phyloP scores from a whole-genome alignment of 495 filamentous ascomycete species.

The Penicillium daleae region DNA sequence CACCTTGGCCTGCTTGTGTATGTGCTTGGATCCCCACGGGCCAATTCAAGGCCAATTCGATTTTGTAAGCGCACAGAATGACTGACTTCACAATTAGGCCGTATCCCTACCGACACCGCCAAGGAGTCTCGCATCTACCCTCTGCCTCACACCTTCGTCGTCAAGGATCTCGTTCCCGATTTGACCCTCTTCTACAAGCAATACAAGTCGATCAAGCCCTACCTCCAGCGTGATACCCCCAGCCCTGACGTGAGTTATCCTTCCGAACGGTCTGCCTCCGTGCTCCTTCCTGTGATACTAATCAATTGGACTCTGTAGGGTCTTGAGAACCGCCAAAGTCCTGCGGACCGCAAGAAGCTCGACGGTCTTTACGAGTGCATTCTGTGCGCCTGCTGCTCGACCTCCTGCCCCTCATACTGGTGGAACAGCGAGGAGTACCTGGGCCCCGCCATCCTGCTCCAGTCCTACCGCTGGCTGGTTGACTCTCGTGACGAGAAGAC shows the following conservation, averaged over 20 bases:
- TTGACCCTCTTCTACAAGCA: conserved; percentile 99
- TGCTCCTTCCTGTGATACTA: not conserved
- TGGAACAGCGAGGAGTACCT: conserved; percentile 99
- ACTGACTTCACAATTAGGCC: conserved; percentile 59
- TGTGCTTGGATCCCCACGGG: conserved; percentile 37
- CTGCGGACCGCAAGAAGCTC: conserved; percentile 90
- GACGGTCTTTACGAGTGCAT: conserved; percentile 99
- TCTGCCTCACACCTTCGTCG: conserved; percentile 96
- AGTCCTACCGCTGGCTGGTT: conserved; percentile 94
- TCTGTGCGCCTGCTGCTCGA: conserved; percentile 98
- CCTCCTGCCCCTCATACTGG: conserved; percentile 98
- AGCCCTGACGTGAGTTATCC: conserved; percentile 67
- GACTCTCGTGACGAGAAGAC: conserved; percentile 90
- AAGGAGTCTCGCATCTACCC: conserved; percentile 95
- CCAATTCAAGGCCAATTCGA: not conserved
- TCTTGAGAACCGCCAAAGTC: conserved; percentile 85
- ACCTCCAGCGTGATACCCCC: conserved; percentile 84
- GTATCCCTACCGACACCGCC: conserved; percentile 81
- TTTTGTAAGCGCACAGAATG: not conserved
- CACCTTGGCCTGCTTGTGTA: conserved; percentile 97
- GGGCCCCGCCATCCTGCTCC: conserved; percentile 91
- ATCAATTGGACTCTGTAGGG: conserved; percentile 52
- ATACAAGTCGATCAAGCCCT: conserved; percentile 99
- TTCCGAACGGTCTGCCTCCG: not conserved
- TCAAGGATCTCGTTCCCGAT: conserved; percentile 98